A percentile compares a stretch with the other conserved stretches of the same genome.
phyloP scores from a whole-genome alignment of 169 alveolate genomes.

The Nephromyces sp. region DNA sequence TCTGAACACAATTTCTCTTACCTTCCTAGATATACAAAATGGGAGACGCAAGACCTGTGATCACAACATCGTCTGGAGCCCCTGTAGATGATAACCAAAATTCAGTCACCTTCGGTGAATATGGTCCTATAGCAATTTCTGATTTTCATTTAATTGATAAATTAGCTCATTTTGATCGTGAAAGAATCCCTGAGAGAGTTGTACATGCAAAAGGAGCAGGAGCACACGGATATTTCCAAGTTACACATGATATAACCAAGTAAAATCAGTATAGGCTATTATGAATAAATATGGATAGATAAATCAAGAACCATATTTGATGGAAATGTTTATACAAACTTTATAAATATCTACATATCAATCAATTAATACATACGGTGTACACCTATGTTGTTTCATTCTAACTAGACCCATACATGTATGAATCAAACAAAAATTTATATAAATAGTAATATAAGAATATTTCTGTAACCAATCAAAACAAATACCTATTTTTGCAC shows the following conservation, averaged over 20 bases:
- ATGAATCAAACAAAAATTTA: too few species aligned
- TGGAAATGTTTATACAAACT: too few species aligned
- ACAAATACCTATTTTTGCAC: background rate
- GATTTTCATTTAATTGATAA: conserved; percentile 63
- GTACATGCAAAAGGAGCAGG: conserved; percentile 77
- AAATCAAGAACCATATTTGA: too few species aligned
- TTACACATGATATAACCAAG: conserved; percentile 60
- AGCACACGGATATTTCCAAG: conserved; percentile 68
- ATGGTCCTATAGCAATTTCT: conserved; percentile 54
- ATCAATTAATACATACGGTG: too few species aligned
- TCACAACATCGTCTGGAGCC: conserved; percentile 54
- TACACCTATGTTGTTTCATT: background rate
- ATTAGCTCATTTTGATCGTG: conserved; percentile 66
- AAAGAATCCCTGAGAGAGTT: conserved; percentile 66
- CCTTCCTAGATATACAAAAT: background rate
- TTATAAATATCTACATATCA: too few species aligned
- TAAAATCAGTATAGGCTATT: background rate
- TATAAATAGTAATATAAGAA: too few species aligned
- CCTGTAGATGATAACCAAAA: conserved; percentile 66
- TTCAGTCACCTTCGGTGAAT: conserved; percentile 61
- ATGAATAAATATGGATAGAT: too few species aligned
- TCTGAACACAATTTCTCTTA: too few species aligned
- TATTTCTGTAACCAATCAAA: too few species aligned
- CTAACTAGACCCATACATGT: background rate
- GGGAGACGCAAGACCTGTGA: conserved; percentile 15